These are phyloP conservation scores for Heritiera littoralis DNA, from an alignment of 345 rosid species.

Conservation along the genomic window DNA sequence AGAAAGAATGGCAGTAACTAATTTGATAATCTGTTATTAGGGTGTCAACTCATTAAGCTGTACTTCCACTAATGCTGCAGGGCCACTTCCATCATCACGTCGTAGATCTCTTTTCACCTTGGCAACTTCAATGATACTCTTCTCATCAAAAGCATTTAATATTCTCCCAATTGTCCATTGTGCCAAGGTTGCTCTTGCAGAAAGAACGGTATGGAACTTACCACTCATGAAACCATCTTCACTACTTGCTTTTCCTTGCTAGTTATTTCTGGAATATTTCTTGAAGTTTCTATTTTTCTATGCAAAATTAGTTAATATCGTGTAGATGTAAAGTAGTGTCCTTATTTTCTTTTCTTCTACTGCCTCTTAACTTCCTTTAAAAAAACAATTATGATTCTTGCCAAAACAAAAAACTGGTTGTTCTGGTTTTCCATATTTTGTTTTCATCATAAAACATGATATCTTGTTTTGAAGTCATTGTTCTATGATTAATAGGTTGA, in stretches of 20 bases:
- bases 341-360: background rate
- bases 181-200: constrained; percentile 57
- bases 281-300: constrained; percentile 8
- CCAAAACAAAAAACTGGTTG: background rate
- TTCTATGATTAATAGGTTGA: constrained; percentile 57
- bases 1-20: background rate
- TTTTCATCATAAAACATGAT: constrained; percentile 4
- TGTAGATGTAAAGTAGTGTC: background rate
- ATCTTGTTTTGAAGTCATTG: background rate
- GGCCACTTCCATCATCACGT: constrained; percentile 72
- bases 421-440: background rate
- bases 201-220: constrained; percentile 50
- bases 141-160: constrained; percentile 73
- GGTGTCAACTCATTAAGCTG: constrained; percentile 7
- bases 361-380: no score
- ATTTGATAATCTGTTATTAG: background rate
- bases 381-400: background rate
- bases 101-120: constrained; percentile 82
- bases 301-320: background rate
- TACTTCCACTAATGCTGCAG: constrained; percentile 43
- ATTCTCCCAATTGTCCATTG: constrained; percentile 55
- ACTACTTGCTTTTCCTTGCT: constrained; percentile 11
- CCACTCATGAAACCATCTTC: constrained; percentile 3
- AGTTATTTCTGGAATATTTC: background rate
- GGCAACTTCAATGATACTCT: constrained; percentile 86